phyloP scores from a whole-genome alignment of 805 yeast species.

The Tetrapisispora iriomotensis region DNA sequence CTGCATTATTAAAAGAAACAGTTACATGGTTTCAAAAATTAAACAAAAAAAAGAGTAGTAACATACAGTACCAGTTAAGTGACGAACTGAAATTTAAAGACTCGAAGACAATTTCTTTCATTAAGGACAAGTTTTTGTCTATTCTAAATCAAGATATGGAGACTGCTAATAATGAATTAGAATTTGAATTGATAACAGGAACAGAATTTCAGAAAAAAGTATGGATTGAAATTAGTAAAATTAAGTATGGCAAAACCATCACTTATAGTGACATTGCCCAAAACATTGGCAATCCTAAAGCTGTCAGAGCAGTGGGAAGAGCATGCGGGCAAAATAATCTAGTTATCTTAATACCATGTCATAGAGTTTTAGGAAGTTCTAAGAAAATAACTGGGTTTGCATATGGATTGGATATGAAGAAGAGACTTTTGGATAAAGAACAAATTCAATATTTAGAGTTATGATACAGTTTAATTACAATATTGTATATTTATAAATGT shows the following conservation, averaged over 20 bases:
- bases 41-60: neutral
- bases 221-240: slow-evolving; percentile 29
- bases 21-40: slow-evolving; percentile 7
- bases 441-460: neutral
- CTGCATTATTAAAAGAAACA: slow-evolving; percentile 7
- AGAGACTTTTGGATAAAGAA: slow-evolving; percentile 17
- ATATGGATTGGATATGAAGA: slow-evolving; percentile 32
- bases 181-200: slow-evolving; percentile 29
- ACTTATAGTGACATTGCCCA: slow-evolving; percentile 30
- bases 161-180: slow-evolving; percentile 4
- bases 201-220: slow-evolving; percentile 32
- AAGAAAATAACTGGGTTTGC: slow-evolving; percentile 32
- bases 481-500: neutral
- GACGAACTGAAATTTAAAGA: neutral
- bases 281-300: slow-evolving; percentile 22
- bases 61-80: neutral
- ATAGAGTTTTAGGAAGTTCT: slow-evolving; percentile 29
- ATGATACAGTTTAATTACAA: neutral
- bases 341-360: slow-evolving; percentile 37
- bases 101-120: neutral
- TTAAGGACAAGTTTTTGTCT: neutral
- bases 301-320: slow-evolving; percentile 34
- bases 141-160: neutral
- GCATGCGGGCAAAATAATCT: slow-evolving; percentile 34
- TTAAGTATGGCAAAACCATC: slow-evolving; percentile 25